These are phyloP conservation scores for Hsuehochloa calcarea DNA, from an alignment of 176 grass and related monocot species.

Conservation along the genomic window DNA sequence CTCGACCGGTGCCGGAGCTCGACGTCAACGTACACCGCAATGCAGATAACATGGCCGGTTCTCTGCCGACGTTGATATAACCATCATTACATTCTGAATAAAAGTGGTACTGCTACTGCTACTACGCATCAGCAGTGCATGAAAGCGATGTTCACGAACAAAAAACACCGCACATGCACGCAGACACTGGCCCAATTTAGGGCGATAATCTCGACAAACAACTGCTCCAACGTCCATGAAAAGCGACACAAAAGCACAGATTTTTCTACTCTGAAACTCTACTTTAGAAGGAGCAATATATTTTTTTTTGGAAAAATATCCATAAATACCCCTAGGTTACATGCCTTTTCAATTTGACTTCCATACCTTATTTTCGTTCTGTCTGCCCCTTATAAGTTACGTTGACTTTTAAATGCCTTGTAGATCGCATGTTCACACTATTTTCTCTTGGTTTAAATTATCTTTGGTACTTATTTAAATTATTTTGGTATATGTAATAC, in stretches of 20 bases:
- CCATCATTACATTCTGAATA: not conserved
- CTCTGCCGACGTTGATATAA: not conserved
- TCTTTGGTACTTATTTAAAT: no score
- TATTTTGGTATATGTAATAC: no score
- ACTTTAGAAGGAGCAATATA: not conserved
- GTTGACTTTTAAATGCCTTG: no score
- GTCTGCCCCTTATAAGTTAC: no score
- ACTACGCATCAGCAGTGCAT: not conserved
- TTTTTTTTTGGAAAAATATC: no score
- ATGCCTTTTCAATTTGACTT: no score
- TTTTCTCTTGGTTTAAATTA: no score
- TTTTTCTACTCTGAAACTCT: not conserved
- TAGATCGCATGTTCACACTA: no score
- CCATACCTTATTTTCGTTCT: no score
- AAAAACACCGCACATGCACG: not conserved
- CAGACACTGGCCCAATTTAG: not conserved
- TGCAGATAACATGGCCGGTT: slow-evolving; percentile 13
- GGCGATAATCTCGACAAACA: not conserved
- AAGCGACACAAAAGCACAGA: not conserved
- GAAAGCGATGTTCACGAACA: slow-evolving; percentile 6
- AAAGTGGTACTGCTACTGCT: not conserved
- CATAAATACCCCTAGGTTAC: no score
- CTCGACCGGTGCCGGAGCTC: not conserved
- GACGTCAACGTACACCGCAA: not conserved
- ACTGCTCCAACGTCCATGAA: not conserved